Evolutionary conservation across 164 flowering plant genomes (phyloP).

Genomic region (Aristolochia fimbriata): DNA sequence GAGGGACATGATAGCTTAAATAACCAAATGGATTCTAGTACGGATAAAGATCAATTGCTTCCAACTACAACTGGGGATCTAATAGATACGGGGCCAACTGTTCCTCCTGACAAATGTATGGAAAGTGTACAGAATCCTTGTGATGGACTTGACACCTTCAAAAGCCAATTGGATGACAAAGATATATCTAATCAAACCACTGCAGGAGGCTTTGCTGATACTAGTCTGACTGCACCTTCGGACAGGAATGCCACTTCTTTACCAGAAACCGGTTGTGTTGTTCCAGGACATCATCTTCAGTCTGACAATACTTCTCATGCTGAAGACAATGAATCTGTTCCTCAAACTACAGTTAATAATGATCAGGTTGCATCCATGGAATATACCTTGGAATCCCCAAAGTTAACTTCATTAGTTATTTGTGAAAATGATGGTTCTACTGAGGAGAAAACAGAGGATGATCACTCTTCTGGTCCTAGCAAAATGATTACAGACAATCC

Average conservation of each 20-base stretch:
- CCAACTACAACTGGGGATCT: conserved; percentile 18
- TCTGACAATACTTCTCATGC: too few species aligned
- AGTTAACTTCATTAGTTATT: background rate
- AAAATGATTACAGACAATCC: background rate
- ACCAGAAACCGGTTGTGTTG: too few species aligned
- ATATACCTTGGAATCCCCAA: too few species aligned
- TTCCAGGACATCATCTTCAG: too few species aligned
- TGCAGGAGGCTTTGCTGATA: too few species aligned
- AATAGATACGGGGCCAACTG: conserved; percentile 17
- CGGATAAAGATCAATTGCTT: conserved; percentile 20
- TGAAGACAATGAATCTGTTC: too few species aligned
- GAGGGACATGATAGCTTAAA: conserved; percentile 31
- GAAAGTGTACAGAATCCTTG: conserved; percentile 4
- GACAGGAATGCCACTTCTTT: too few species aligned
- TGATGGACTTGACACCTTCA: background rate
- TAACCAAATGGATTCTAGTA: conserved; percentile 34
- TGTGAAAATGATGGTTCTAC: background rate
- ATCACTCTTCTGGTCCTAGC: background rate
- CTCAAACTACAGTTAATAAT: too few species aligned
- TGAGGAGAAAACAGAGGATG: background rate
- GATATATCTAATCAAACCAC: too few species aligned
- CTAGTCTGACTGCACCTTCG: too few species aligned
- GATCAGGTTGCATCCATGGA: too few species aligned
- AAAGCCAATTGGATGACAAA: too few species aligned
- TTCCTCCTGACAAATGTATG: conserved; percentile 19